Evolutionary conservation across 1,284 basidiomycete species (phyloP).

Genomic region (Hemileia vastatrix): DNA sequence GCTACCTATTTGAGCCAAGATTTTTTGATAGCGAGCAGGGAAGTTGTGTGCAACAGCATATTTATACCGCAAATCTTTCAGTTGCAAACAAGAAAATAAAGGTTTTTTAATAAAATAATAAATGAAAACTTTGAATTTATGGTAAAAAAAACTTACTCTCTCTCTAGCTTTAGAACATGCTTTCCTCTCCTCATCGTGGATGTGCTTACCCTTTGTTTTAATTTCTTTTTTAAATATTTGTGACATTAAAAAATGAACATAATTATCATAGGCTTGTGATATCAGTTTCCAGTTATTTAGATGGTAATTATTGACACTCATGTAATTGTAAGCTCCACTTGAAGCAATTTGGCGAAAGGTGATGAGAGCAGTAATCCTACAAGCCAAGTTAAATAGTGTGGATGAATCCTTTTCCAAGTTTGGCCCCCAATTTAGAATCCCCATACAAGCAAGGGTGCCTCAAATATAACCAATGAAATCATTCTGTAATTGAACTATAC

Average conservation of each 20-base stretch:
- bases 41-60: neutral
- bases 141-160: neutral
- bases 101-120: no score
- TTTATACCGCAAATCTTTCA: neutral
- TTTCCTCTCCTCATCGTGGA: neutral
- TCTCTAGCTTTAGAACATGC: neutral
- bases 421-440: neutral
- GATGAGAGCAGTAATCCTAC: neutral
- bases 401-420: neutral
- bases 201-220: neutral
- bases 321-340: neutral
- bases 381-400: slow-evolving; percentile 3
- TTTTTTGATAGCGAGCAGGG: neutral
- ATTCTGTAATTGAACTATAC: neutral
- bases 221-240: neutral
- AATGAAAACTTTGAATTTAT: no score
- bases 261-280: neutral
- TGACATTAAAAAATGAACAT: neutral
- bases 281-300: neutral
- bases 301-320: neutral
- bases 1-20: neutral
- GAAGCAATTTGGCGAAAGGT: slow-evolving; percentile 1
- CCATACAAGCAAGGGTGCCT: neutral
- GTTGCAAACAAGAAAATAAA: no score
- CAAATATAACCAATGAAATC: neutral